Evolutionary conservation across 1,139 yeast genomes (phyloP).

Genomic region (Yamadazyma buinensis): DNA sequence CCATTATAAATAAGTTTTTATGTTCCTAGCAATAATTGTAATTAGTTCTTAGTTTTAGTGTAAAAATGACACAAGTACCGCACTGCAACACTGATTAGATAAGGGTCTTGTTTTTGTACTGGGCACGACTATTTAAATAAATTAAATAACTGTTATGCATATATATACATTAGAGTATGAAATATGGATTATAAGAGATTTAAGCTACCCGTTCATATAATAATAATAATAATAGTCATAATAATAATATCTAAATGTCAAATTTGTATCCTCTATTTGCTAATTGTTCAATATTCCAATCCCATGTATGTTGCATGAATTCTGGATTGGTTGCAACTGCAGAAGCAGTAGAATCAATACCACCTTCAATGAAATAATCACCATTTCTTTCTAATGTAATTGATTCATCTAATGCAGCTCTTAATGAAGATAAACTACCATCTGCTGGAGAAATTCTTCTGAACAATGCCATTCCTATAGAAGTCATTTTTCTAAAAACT

Average conservation of each 20-base stretch:
- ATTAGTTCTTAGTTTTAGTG: no score
- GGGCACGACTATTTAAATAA: constrained; percentile 3
- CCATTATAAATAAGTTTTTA: background rate
- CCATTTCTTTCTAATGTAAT: constrained; percentile 28
- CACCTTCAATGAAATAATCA: constrained; percentile 33
- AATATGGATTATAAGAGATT: no score
- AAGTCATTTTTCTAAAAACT: constrained; percentile 14
- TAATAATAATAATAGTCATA: no score
- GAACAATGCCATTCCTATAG: constrained; percentile 12
- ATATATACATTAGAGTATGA: no score
- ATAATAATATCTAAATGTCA: no score
- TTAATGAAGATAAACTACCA: constrained; percentile 32
- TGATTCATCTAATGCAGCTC: constrained; percentile 30
- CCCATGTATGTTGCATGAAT: constrained; percentile 28
- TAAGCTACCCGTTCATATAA: no score
- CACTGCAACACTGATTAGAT: constrained; percentile 4
- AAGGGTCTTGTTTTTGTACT: no score
- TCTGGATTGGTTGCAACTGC: constrained; percentile 20
- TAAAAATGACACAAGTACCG: constrained; percentile 3
- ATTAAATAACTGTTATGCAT: no score
- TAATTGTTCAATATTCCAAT: constrained; percentile 24
- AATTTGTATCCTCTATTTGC: constrained; percentile 19
- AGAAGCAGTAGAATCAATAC: constrained; percentile 23
- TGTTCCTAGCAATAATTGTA: background rate
- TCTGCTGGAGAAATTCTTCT: constrained; percentile 32